Percentiles rank a stretch among this genome's conserved stretches.
These are phyloP conservation scores for Insectozyma bohioensis DNA, from an alignment of 1,139 yeast species.

Conservation along the genomic window DNA sequence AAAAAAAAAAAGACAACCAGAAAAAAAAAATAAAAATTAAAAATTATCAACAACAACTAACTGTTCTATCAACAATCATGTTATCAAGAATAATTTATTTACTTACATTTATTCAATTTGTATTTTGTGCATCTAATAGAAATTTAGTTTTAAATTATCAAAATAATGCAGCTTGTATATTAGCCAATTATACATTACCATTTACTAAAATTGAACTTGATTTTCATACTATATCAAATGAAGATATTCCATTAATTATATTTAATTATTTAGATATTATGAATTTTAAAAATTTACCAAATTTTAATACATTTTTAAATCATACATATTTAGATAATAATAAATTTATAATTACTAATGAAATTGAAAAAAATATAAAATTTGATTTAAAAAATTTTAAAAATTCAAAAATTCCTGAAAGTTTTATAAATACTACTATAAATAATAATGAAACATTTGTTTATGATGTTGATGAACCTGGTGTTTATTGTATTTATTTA, in stretches of 20 bases:
- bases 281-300: slow-evolving; percentile 15
- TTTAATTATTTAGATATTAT: slow-evolving; percentile 12
- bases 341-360: slow-evolving; percentile 1
- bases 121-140: slow-evolving; percentile 11
- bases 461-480: slow-evolving; percentile 10
- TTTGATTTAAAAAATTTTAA: slow-evolving; percentile 9
- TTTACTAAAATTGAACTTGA: slow-evolving; percentile 10
- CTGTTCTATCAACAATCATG: too few relatives aligned
- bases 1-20: too few relatives aligned
- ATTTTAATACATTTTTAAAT: slow-evolving; percentile 15
- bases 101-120: slow-evolving; percentile 6
- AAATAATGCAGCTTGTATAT: slow-evolving; percentile 16
- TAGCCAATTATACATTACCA: slow-evolving; percentile 9
- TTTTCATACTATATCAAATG: slow-evolving; percentile 7
- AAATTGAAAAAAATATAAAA: slow-evolving; percentile 1
- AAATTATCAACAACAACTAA: too few relatives aligned
- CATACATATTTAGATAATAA: slow-evolving; percentile 13
- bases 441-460: slow-evolving; percentile 5
- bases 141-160: slow-evolving; percentile 11
- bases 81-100: too few relatives aligned
- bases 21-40: too few relatives aligned
- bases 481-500: slow-evolving; percentile 16
- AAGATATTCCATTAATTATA: slow-evolving; percentile 14
- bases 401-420: slow-evolving; percentile 7
- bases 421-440: slow-evolving; percentile 8